Percentiles rank a stretch among this genome's conserved stretches.
phyloP scores from a whole-genome alignment of 352 stramenopile genomes.

The Phytophthora sansomeana region DNA sequence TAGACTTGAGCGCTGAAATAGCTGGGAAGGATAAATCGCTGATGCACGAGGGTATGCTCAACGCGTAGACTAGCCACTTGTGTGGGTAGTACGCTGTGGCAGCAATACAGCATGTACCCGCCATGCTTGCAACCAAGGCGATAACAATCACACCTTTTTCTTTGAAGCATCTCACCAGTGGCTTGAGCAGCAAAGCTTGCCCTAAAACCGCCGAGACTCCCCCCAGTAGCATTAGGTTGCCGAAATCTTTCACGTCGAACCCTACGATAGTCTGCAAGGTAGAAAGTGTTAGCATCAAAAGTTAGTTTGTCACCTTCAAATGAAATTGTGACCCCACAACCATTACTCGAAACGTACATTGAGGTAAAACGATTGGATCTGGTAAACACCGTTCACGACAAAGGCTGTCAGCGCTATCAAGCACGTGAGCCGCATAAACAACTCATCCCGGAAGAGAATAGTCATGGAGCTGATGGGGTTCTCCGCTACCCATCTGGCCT shows the following conservation, averaged over 20 bases:
- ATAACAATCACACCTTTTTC: constrained; percentile 80
- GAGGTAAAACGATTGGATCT: constrained; percentile 79
- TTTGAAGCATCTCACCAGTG: constrained; percentile 58
- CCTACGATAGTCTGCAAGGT: constrained; percentile 58
- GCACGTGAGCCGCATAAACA: constrained; percentile 70
- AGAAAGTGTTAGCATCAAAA: background rate
- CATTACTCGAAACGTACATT: constrained; percentile 47
- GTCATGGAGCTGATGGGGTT: constrained; percentile 71
- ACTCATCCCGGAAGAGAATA: constrained; percentile 68
- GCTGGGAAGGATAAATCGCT: constrained; percentile 76
- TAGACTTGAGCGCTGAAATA: constrained; percentile 45
- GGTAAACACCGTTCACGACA: constrained; percentile 59
- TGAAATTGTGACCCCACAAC: background rate
- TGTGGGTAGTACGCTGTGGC: constrained; percentile 58
- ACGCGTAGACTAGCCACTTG: constrained; percentile 68
- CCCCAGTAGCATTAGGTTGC: constrained; percentile 65
- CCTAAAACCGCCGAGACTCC: constrained; percentile 65
- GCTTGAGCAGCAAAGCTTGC: constrained; percentile 69
- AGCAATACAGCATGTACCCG: constrained; percentile 51
- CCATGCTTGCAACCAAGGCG: constrained; percentile 48
- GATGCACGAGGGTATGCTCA: constrained; percentile 52
- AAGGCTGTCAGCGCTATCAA: constrained; percentile 79
- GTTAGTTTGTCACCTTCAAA: constrained; percentile 3
- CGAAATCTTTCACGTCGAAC: constrained; percentile 74
- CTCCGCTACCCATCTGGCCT: constrained; percentile 43